Evolutionary conservation across 371 early-diverging fungal genomes (phyloP), one percentile per base, ranked within the genome.

Genomic region (Lichtheimia ornata): DNA sequence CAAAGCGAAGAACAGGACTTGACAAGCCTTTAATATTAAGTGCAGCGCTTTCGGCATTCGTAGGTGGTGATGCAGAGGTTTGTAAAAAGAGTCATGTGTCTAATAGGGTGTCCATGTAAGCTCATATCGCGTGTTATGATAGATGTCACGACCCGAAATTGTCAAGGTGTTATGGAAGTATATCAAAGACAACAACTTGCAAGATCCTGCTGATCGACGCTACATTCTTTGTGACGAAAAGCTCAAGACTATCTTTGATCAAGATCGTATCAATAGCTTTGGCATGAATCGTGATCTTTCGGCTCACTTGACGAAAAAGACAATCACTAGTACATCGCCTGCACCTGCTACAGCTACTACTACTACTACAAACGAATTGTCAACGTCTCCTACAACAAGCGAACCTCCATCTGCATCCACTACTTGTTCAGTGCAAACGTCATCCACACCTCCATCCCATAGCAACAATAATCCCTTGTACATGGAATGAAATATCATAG

Each of bases 131-230:
- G 2, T 43, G 2, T 43, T 14, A 5, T n/a, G 3, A 47, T 69
- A 82, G 83, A 60, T 84, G 27, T 80, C 84, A 27, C 57, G 85
- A 57, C 77, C 83, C 15, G 81, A 82, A 62, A 67, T 87, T 9
- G 85, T 85, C 11, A 86, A 84, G 64, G 62, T 69, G 20, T 50
- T 85, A 18, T 85, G 86, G 87, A 74, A 65, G 24, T 84, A 87
- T 56, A 84, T 86, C 56, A 85, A 87, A 63, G 74, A 69, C 25
- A 70, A 85, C 53, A 61, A 82, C 42, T 70, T 86, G 20, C 86
- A 86, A 58, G 87, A 87, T 67, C 86, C 87, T 28, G 65, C 68
- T 5, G 84, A 86, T 60, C 71, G 80, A 56, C 63, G 86, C 51
- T 81, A 57, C 50, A 83, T 86, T 45, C 56, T 86, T 13, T 81